phyloP scores from a whole-genome alignment of 805 yeast genomes.

The Ogataea nakhonphanomensis region DNA sequence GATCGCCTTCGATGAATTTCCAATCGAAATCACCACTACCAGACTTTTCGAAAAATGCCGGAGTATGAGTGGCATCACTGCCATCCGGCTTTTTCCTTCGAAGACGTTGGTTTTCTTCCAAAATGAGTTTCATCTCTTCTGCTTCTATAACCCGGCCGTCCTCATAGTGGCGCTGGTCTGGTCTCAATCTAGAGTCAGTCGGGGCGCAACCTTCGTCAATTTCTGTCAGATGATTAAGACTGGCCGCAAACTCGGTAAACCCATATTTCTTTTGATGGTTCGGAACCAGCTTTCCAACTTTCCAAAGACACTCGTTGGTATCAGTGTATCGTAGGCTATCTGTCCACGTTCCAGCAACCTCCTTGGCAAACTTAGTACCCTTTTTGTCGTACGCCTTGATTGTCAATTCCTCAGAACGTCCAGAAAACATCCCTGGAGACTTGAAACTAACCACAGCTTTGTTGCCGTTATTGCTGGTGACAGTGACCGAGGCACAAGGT shows the following conservation, averaged over 20 bases:
- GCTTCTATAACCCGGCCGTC: constrained; percentile 67
- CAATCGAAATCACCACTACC: constrained; percentile 43
- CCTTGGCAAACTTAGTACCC: constrained; percentile 33
- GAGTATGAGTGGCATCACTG: constrained; percentile 43
- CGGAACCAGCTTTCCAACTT: constrained; percentile 59
- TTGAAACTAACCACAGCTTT: constrained; percentile 70
- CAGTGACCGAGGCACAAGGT: constrained; percentile 66
- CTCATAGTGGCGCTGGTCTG: constrained; percentile 76
- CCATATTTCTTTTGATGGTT: constrained; percentile 71
- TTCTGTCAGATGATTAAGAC: constrained; percentile 72
- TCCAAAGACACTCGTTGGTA: constrained; percentile 56
- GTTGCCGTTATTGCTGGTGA: constrained; percentile 66
- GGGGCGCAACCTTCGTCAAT: constrained; percentile 74
- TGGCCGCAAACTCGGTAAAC: constrained; percentile 77
- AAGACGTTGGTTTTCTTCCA: constrained; percentile 79
- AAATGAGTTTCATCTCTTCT: constrained; percentile 58
- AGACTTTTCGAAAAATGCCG: constrained; percentile 58
- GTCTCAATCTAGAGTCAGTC: constrained; percentile 86
- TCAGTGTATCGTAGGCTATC: constrained; percentile 49
- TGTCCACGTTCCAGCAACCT: constrained; percentile 81
- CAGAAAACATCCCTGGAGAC: constrained; percentile 80
- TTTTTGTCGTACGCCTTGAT: constrained; percentile 41
- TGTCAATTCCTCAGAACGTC: constrained; percentile 68
- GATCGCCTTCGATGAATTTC: constrained; percentile 53
- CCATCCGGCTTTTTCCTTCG: constrained; percentile 61